phyloP scores from a whole-genome alignment of 257 asterid species.

The Solanum acaule region DNA sequence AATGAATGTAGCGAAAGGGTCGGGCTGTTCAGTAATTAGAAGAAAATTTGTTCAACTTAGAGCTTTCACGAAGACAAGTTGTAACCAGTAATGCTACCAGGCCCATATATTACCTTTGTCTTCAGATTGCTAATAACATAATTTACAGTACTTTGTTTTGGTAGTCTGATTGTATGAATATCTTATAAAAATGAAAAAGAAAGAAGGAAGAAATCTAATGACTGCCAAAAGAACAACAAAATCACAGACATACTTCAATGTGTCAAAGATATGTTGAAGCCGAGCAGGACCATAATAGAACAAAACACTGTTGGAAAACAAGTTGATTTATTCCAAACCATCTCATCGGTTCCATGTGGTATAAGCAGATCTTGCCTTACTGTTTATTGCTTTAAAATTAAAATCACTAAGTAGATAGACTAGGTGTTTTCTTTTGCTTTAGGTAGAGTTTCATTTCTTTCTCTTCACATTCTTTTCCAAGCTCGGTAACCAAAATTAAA shows the following conservation, averaged over 20 bases:
- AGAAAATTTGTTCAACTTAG: not conserved
- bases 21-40: not conserved
- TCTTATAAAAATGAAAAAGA: no score
- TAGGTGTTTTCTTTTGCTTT: not conserved
- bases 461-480: not conserved
- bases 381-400: not conserved
- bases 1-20: not conserved
- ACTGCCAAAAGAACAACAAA: no score
- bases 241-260: no score
- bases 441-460: not conserved
- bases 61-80: no score
- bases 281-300: no score
- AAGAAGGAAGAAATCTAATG: no score
- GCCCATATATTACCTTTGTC: conserved; percentile 40
- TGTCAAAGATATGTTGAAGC: no score
- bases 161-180: conserved; percentile 53
- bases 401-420: not conserved
- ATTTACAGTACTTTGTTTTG: conserved; percentile 85
- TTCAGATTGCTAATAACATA: conserved; percentile 87
- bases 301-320: no score
- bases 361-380: not conserved
- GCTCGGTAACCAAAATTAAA: not conserved
- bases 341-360: not conserved
- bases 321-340: not conserved
- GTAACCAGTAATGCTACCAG: not conserved